Conservation (phyloP, 1,284 basidiomycete genomes). For the Boletus semigastroideus region DNA sequence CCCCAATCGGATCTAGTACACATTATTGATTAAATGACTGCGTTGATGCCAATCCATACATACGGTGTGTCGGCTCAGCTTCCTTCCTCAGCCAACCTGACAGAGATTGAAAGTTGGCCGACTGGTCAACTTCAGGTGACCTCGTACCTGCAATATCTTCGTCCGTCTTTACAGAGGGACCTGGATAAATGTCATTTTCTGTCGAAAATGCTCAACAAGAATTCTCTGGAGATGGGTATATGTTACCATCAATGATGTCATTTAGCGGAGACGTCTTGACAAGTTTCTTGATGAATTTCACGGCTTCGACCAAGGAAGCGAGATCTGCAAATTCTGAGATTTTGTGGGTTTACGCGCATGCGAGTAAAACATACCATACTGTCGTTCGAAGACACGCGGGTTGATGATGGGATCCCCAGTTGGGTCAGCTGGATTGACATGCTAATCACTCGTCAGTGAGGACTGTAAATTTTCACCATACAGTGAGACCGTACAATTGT, state of each 20-base stretch:
- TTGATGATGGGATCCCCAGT: conserved; percentile 3
- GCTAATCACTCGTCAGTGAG: background rate
- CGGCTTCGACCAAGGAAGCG: background rate
- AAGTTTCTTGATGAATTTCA: conserved; percentile 2
- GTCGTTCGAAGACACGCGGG: conserved; percentile 2
- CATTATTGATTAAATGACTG: background rate
- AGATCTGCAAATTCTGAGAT: conserved; percentile 1
- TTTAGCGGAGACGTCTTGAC: background rate
- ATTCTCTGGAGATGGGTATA: background rate
- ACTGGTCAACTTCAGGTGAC: background rate
- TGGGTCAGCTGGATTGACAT: conserved; percentile 1
- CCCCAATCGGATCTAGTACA: conserved; percentile 1
- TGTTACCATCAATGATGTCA: conserved; percentile 1
- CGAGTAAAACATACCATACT: background rate
- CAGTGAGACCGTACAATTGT: background rate
- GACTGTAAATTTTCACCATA: background rate
- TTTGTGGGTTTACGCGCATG: background rate
- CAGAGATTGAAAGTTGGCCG: background rate
- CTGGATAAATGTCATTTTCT: background rate
- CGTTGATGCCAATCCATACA: background rate
- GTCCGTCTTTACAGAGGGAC: background rate
- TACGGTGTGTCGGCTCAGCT: background rate
- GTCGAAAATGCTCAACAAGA: background rate
- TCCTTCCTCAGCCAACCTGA: conserved; percentile 1
- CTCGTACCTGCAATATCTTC: conserved; percentile 2